Conservation (phyloP, 805 yeast species). For the Lachancea cidri region DNA sequence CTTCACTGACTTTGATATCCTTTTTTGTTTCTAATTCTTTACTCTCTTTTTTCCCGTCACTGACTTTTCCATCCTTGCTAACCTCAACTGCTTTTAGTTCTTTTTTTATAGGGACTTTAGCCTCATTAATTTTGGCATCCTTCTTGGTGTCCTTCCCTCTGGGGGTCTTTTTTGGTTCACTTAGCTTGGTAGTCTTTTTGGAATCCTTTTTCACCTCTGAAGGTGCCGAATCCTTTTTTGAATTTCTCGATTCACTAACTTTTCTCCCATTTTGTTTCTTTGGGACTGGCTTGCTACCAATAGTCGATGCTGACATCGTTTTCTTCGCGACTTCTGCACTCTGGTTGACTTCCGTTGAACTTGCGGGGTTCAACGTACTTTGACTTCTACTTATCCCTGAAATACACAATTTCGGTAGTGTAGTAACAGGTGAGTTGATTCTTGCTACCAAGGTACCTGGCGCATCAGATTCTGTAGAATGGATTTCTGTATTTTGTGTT, state of each 20-base stretch:
- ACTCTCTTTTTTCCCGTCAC: background rate
- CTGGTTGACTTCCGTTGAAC: background rate
- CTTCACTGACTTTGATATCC: constrained; percentile 1
- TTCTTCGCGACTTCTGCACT: background rate
- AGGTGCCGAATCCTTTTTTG: constrained; percentile 2
- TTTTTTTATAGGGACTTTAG: constrained; percentile 1
- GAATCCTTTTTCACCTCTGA: constrained; percentile 8
- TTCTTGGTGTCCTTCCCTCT: constrained; percentile 5
- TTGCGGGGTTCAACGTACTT: constrained; percentile 6
- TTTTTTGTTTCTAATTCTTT: constrained; percentile 7
- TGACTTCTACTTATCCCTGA: constrained; percentile 5
- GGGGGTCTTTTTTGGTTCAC: constrained; percentile 1
- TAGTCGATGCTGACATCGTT: background rate
- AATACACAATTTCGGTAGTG: background rate
- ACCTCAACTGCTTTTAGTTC: background rate
- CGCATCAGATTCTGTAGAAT: constrained; percentile 7
- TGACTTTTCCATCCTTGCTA: background rate
- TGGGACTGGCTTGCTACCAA: constrained; percentile 1
- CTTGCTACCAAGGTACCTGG: constrained; percentile 19
- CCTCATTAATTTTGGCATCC: background rate
- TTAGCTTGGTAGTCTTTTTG: constrained; percentile 2
- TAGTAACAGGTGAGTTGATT: constrained; percentile 19
- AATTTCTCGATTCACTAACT: background rate
- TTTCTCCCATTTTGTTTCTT: background rate
- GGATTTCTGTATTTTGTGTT: constrained; percentile 14